Conservation (phyloP, 192 early-diverging fungal genomes). For the Kickxella alabastrina region DNA sequence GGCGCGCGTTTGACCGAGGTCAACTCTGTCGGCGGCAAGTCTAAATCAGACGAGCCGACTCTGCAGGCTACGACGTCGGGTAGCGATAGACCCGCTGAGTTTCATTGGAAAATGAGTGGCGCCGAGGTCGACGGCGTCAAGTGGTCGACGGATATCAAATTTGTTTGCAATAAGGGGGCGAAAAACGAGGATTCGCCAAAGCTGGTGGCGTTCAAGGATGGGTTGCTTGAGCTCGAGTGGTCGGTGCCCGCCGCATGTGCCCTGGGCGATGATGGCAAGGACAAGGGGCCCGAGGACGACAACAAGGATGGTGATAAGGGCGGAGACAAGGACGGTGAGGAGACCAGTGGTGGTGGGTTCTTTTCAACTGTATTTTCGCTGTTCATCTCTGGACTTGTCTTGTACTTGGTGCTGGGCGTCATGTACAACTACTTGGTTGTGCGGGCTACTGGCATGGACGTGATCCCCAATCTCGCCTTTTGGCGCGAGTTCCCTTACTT, state of each 20-base stretch:
- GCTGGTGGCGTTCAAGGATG: conserved; percentile 20
- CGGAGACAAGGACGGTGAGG: background rate
- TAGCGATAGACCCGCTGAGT: conserved; percentile 20
- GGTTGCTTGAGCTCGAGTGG: conserved; percentile 47
- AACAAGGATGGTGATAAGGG: conserved; percentile 8
- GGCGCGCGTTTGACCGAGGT: conserved; percentile 38
- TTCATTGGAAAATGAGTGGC: conserved; percentile 49
- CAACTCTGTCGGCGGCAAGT: conserved; percentile 21
- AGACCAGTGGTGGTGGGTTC: conserved; percentile 29
- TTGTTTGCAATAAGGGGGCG: conserved; percentile 33
- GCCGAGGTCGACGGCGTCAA: conserved; percentile 16
- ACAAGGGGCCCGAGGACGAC: conserved; percentile 16
- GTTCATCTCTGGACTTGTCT: conserved; percentile 11
- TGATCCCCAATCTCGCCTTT: conserved; percentile 45
- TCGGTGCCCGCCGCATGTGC: conserved; percentile 42
- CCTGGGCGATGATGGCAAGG: conserved; percentile 11
- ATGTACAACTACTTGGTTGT: conserved; percentile 45
- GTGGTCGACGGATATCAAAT: conserved; percentile 42
- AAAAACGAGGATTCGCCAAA: conserved; percentile 33
- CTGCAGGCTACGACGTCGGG: conserved; percentile 28
- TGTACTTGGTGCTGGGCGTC: conserved; percentile 49
- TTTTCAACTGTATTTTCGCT: conserved; percentile 38
- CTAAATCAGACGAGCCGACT: conserved; percentile 13
- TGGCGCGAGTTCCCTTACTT: conserved; percentile 51
- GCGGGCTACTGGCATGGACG: conserved; percentile 40